Evolutionary conservation across 768 basidiomycete species (phyloP).

Genomic region (Lactarius tabidus): DNA sequence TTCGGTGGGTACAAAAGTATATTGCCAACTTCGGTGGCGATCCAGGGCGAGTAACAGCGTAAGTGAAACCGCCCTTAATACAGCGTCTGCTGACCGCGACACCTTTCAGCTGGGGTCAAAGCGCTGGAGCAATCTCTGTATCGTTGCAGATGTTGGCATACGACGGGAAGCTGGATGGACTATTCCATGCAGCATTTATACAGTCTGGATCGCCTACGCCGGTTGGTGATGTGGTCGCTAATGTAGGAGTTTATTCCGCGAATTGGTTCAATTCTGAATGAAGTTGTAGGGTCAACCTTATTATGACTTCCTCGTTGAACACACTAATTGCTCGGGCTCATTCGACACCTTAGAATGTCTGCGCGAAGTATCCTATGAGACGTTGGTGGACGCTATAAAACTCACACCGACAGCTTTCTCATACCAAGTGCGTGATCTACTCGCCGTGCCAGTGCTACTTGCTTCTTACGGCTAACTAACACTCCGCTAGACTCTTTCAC

Average conservation of each 20-base stretch:
- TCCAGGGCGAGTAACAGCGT: conserved; percentile 54
- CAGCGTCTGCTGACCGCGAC: background rate
- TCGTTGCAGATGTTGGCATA: conserved; percentile 42
- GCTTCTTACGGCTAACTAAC: too few relatives aligned
- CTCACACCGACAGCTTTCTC: too few relatives aligned
- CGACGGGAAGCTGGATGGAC: conserved; percentile 34
- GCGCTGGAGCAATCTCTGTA: conserved; percentile 49
- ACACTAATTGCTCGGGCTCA: conserved; percentile 35
- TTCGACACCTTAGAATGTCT: background rate
- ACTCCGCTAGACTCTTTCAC: conserved; percentile 26
- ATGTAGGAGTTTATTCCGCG: conserved; percentile 33
- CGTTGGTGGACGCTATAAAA: too few relatives aligned
- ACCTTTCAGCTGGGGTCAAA: conserved; percentile 43
- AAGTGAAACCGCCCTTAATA: conserved; percentile 25
- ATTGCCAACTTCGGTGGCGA: conserved; percentile 63
- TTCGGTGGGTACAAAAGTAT: conserved; percentile 65
- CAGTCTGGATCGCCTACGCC: conserved; percentile 38
- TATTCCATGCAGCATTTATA: conserved; percentile 44
- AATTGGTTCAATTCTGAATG: background rate
- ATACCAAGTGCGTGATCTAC: background rate
- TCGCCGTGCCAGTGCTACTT: too few relatives aligned
- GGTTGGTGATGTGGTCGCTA: conserved; percentile 29
- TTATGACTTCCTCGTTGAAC: conserved; percentile 40
- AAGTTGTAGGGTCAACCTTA: conserved; percentile 30
- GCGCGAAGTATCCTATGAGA: too few relatives aligned